Evolutionary conservation across 2,329 filamentous ascomycete genomes (phyloP), one percentile per base, ranked within the genome.

Genomic region (Drechmeria coniospora): DNA sequence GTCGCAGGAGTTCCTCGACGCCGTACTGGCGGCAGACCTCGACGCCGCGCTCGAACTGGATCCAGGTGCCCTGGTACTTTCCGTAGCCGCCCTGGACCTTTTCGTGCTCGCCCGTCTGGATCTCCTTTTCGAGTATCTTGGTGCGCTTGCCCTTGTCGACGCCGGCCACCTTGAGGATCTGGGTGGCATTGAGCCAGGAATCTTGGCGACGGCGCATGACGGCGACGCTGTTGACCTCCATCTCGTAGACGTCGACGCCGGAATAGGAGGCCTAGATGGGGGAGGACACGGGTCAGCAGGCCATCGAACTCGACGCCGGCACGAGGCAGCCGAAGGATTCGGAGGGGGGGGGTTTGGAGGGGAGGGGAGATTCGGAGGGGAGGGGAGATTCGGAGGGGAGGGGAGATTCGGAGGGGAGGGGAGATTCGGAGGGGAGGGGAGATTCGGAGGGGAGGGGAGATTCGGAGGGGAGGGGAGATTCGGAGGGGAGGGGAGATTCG

Each of bases 21-120:
- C 68, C 72, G 40, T 79, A 79, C 38, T 77, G 71, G 23, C 79
- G 74, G 53, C 90, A 95, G 42, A 98, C 87, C 46, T 94, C 83
- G 25, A 92, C 68, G 2, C 87, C 90, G 35, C 87, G 74, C 27
- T 87, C 79, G 46, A 92, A 95, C 46, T 79, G 82, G 46, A 98
- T 92, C 90, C 90, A 98, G 3, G 90, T 98, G 30, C 90, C 90
- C 59, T 98, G 90, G 46, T 98, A 98, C 60, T 95, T 95, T 38
- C 90, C 90, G 46, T 98, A 98, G 5, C 90, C 90, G 19, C 90
- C 90, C 51, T 98, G 90, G 3, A 98, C 87, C 55, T 98, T 98
- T 53, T 98, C 90, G 53, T 98, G 87, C 47, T 93, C 82, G 45
- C 90, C 90, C 0, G 80, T 90, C 37, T 92, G 73, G 33, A 98